Base-by-base conservation (phyloP, 116 monocot genomes). In the Trichopus zeylanicus region DNA sequence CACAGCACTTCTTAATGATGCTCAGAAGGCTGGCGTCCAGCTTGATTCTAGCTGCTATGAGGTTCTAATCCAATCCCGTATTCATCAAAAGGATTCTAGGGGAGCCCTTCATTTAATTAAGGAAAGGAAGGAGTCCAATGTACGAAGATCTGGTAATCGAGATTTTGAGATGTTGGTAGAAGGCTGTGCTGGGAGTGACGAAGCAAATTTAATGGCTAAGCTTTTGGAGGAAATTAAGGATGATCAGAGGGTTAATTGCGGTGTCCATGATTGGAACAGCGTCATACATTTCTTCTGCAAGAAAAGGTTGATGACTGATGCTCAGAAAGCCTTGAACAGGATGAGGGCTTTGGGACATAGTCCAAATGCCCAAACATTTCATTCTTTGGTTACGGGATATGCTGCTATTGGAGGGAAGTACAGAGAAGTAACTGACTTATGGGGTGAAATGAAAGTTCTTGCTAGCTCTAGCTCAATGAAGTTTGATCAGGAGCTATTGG, bases 261-360 rank as follows among this genome's bases (percentile, higher is more conserved):
- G 74, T 18, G 64, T 86, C 62, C 85, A 92, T 68, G 92, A 92
- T 67, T 99, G 99, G 92, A 99, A 99, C 56, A 86, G 58, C 60
- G 73, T 86, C 55, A 86, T 99, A 57, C 82, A 99, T 67, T 92
- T 99, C 70, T 99, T 99, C 51, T 99, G 99, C 75, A 99, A 92
- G 81, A 92, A 83, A 51, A 78, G 73, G 63, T 48, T 99, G 79
- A 99, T 99, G 99, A 52, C 70, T 66, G 92, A 99, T 86, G 99
- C 92, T 46, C 79, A 99, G 35, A 99, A 85, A 65, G 82, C 88
- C 27, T 62, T 99, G 26, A 78, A 70, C 73, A 92, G 79, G 78
- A 99, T 99, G 92, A 80, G 78, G 61, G 75, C 64, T 60, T 75
- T 77, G 49, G 92, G 92, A 0, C 88, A 92, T 58, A 31, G 7